A percentile compares a stretch with the other conserved stretches of the same genome.
phyloP scores from a whole-genome alignment of 257 asterid species.

The Nicotiana obtusifolia region DNA sequence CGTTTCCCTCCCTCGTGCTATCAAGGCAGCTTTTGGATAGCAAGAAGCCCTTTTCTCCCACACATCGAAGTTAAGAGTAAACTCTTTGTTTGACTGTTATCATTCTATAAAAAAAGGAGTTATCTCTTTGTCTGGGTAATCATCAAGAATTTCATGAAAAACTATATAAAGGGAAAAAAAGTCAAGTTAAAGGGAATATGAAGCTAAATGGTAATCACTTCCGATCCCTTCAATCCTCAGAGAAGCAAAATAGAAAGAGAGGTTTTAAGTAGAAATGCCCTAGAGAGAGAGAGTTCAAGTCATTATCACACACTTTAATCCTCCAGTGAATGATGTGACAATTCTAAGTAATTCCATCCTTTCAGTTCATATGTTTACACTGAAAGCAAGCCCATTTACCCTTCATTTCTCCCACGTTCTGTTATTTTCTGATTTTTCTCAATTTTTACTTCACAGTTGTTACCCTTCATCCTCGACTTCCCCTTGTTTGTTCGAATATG shows the following conservation, averaged over 20 bases:
- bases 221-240: background rate
- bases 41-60: background rate
- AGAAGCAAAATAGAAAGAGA: background rate
- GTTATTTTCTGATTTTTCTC: background rate
- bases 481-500: too few species aligned
- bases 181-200: too few species aligned
- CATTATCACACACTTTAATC: background rate
- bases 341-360: background rate
- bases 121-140: background rate
- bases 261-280: too few species aligned
- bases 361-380: background rate
- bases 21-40: background rate
- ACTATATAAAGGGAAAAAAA: too few species aligned
- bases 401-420: background rate
- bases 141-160: background rate
- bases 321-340: background rate
- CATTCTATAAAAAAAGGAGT: background rate
- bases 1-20: background rate
- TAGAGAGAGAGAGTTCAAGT: background rate
- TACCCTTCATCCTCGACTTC: too few species aligned
- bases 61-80: background rate
- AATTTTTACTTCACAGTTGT: background rate
- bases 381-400: background rate
- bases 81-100: too few species aligned
- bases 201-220: background rate